A percentile compares a stretch with the other conserved stretches of the same genome.
phyloP scores from a whole-genome alignment of 148 eudicot species.

The Cornus suecica region DNA sequence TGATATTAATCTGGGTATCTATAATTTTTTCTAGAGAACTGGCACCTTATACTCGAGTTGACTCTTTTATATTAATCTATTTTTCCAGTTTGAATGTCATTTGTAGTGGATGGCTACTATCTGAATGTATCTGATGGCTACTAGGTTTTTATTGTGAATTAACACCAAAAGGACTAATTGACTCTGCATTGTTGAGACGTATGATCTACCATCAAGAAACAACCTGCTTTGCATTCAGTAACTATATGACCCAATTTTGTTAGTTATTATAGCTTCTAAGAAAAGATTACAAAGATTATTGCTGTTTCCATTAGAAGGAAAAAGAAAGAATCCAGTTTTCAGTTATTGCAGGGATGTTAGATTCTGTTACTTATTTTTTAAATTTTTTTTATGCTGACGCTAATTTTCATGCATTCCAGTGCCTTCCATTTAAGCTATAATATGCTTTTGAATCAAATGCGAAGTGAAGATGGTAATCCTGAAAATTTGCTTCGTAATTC shows the following conservation, averaged over 20 bases:
- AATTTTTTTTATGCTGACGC: slow-evolving; percentile 6
- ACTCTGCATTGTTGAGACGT: background rate
- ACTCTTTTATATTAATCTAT: too few species aligned
- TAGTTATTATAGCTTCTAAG: background rate
- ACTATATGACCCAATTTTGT: background rate
- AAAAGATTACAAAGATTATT: too few species aligned
- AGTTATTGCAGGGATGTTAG: background rate
- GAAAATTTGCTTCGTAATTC: slow-evolving; percentile 96
- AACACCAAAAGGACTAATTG: background rate
- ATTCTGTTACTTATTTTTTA: background rate
- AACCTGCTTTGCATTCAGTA: background rate
- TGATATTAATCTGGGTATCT: too few species aligned
- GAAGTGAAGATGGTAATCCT: slow-evolving; percentile 93
- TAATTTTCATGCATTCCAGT: slow-evolving; percentile 39
- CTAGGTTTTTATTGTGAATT: slow-evolving; percentile 4
- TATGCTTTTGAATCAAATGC: slow-evolving; percentile 92
- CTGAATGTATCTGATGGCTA: background rate
- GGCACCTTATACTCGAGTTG: too few species aligned
- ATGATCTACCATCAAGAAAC: background rate
- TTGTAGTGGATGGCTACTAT: too few species aligned
- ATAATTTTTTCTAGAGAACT: too few species aligned
- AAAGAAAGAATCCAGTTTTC: background rate
- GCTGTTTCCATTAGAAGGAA: background rate
- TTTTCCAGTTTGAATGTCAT: too few species aligned
- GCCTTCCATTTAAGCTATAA: slow-evolving; percentile 98